Evolutionary conservation across 768 basidiomycete genomes (phyloP), one percentile per base, ranked within the genome.

Genomic region (Phanerodontia chrysosporium): DNA sequence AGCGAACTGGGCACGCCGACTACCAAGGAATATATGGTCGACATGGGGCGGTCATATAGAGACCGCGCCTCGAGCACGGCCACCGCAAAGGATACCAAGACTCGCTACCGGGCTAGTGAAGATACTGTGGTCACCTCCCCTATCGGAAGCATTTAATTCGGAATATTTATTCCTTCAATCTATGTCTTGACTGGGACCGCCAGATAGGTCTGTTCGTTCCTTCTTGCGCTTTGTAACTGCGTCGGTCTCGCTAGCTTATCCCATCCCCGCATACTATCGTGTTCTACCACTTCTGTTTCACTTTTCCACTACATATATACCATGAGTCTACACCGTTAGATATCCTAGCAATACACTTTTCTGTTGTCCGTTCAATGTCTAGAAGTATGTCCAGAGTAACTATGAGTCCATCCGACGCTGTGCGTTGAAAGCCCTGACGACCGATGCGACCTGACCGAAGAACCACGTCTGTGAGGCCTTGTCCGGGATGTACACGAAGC

Each of bases 391-490:
- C 32, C 51, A 48, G 29, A 35, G 48, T 60, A 56, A 42, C 48
- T 59, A 73, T 27, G 67, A 70, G 68, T 89, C 89, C 85, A 91
- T 90, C 67, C 88, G 80, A 68, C 84, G 80, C 58, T 79, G 82
- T 44, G 84, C 79, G 72, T 92, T 92, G 72, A 86, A 91, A 39
- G 82, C 71, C 68, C 89, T 90, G 22, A 92, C 90, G 45, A 92
- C 87, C 9, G 80, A 78, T 25, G 86, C 85, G 42, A 92, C 82
- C 66, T 89, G 84, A 24, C 78, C 79, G 72, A 91, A 92, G 74
- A 92, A 91, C 90, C 90, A 92, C 7, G 78, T 76, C 73, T 89
- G 87, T 3, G 89, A 81, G 27, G 76, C 72, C 72, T 88, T 88
- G 73, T 92, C 89, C 3, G 86, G 82, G 66, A 92, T 87, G 68